Evolutionary conservation across 768 basidiomycete genomes (phyloP), one percentile per base, ranked within the genome.

Genomic region (Russula abietina): DNA sequence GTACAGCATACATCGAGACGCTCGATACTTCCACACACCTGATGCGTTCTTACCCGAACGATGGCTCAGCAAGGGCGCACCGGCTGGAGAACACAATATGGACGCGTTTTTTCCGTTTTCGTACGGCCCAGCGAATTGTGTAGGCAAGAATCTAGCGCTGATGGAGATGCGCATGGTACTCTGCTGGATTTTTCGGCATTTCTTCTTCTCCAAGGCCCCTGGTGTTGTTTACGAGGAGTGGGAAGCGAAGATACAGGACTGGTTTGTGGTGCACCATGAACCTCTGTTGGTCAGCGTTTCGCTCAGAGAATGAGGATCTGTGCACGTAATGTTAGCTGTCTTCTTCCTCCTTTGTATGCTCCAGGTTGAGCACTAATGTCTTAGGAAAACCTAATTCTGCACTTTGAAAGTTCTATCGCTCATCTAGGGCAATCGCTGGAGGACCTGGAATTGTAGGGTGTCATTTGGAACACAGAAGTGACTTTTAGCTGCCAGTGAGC

Each of bases 91-190:
- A 30, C 72, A 70, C 62, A 67, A 76, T 58, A 49, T 70, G 3
- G 41, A 66, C 2, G 76, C 77, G 16, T 79, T 78, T 63, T 71
- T 77, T 30, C 77, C 80, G 0, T 79, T 79, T 66, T 79, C 78
- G 5, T 61, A 70, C 12, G 79, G 80, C 3, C 76, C 79, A 24
- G 67, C 73, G 11, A 76, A 69, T 30, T 81, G 79, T 52, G 76
- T 73, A 0, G 79, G 79, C 3, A 78, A 76, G 67, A 75, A 72
- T 46, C 70, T 80, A 19, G 80, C 79, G 22, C 67, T 71, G 66
- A 71, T 72, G 67, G 77, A 79, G 66, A 73, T 79, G 72, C 68
- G 77, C 10, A 74, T 76, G 72, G 65, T 78, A 19, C 62, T 77
- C 12, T 75, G 74, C 38, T 48, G 73, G 39, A 52, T 80, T 55